These are phyloP conservation scores for Podospora didyma DNA, from an alignment of 495 filamentous ascomycete species.

Conservation along the genomic window DNA sequence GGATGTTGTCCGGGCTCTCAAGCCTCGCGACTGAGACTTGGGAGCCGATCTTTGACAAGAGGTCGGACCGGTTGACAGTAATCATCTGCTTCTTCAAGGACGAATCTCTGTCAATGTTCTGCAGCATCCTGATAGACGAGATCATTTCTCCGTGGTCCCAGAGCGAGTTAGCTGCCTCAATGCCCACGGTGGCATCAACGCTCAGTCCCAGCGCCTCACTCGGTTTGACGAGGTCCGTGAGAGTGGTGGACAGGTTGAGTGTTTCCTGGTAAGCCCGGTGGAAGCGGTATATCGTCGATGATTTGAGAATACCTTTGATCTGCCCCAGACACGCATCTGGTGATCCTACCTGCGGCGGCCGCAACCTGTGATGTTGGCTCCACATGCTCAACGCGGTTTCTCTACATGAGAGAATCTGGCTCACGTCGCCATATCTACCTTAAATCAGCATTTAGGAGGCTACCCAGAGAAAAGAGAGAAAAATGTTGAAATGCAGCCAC, in stretches of 20 bases:
- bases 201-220: conserved; percentile 66
- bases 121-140: conserved; percentile 85
- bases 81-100: conserved; percentile 67
- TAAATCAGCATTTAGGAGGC: conserved; percentile 15
- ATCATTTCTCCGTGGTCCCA: conserved; percentile 94
- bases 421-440: conserved; percentile 72
- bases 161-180: conserved; percentile 82
- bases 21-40: conserved; percentile 89
- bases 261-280: conserved; percentile 84
- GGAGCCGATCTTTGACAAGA: conserved; percentile 82
- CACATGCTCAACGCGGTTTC: conserved; percentile 80
- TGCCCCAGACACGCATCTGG: conserved; percentile 68
- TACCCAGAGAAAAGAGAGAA: background rate
- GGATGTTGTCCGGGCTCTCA: conserved; percentile 87
- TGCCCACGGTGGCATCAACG: conserved; percentile 66
- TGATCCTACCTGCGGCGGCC: conserved; percentile 51
- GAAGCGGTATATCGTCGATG: conserved; percentile 67
- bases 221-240: conserved; percentile 65
- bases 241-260: conserved; percentile 72
- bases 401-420: conserved; percentile 74
- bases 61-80: conserved; percentile 67
- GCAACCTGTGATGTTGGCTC: conserved; percentile 60
- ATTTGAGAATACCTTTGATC: conserved; percentile 65
- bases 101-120: conserved; percentile 60
- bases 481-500: too few species aligned